These are phyloP conservation scores for Starmerella kuoi DNA, from an alignment of 805 yeast genomes.

Conservation along the genomic window DNA sequence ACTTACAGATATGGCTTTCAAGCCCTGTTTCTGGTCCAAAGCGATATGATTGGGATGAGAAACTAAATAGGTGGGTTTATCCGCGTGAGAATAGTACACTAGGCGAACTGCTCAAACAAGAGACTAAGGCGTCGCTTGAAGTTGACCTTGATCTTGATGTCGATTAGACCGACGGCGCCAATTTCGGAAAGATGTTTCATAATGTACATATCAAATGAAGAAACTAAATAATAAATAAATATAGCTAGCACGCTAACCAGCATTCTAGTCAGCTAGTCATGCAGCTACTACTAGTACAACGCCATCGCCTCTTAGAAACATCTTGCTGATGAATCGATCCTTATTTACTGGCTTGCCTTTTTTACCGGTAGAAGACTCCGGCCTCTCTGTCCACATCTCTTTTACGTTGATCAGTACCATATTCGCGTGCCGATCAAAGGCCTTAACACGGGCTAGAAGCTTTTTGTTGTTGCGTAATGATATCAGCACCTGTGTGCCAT, in stretches of 20 bases:
- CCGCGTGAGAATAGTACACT: constrained; percentile 47
- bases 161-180: no score
- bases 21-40: constrained; percentile 93
- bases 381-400: constrained; percentile 64
- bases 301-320: constrained; percentile 91
- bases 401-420: constrained; percentile 85
- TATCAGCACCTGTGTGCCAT: constrained; percentile 66
- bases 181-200: no score
- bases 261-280: constrained; percentile 20
- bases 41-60: constrained; percentile 56
- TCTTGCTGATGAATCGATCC: constrained; percentile 74
- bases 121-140: constrained; percentile 29
- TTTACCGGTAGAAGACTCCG: constrained; percentile 54
- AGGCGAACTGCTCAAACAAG: constrained; percentile 40
- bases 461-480: constrained; percentile 90
- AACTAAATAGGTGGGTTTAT: constrained; percentile 56
- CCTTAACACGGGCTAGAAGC: constrained; percentile 76
- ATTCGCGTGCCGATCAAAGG: constrained; percentile 92
- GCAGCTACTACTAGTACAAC: constrained; percentile 62
- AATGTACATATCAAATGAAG: no score
- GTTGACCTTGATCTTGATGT: constrained; percentile 18
- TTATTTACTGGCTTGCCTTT: constrained; percentile 51
- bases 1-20: constrained; percentile 90
- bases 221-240: background rate
- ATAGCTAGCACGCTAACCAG: no score